phyloP scores from a whole-genome alignment of 257 asterid species.

The Ophiorrhiza pumila region DNA sequence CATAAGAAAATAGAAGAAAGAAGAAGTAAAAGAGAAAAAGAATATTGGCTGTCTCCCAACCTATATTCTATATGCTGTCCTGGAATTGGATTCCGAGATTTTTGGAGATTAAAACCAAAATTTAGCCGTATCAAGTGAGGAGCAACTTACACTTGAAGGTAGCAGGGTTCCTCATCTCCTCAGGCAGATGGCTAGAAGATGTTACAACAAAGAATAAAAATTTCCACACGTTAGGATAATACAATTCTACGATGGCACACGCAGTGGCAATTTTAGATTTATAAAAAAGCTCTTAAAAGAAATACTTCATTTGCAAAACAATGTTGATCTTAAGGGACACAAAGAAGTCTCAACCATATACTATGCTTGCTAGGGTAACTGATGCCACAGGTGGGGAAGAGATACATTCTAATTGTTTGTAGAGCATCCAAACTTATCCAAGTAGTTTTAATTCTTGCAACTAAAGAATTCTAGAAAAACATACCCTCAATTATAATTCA shows the following conservation, averaged over 20 bases:
- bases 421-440: not conserved
- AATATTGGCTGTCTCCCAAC: no score
- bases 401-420: not conserved
- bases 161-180: conserved; percentile 89
- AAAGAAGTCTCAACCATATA: not conserved
- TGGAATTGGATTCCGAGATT: no score
- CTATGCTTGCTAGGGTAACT: not conserved
- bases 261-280: not conserved
- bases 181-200: conserved; percentile 73
- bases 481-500: not conserved
- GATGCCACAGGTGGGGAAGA: not conserved
- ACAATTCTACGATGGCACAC: not conserved
- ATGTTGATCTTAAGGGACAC: not conserved
- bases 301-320: not conserved
- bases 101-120: not conserved
- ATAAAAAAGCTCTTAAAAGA: not conserved
- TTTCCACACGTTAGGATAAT: conserved; percentile 3
- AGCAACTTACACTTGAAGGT: conserved; percentile 69
- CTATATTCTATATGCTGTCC: no score
- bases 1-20: no score
- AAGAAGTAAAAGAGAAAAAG: no score
- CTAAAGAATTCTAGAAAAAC: not conserved
- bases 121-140: not conserved
- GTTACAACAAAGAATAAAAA: not conserved
- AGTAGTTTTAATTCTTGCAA: not conserved